A percentile compares a stretch with the other conserved stretches of the same genome.
Evolutionary conservation across 1,284 basidiomycete genomes (phyloP).

Genomic region (Leccinum proximum): DNA sequence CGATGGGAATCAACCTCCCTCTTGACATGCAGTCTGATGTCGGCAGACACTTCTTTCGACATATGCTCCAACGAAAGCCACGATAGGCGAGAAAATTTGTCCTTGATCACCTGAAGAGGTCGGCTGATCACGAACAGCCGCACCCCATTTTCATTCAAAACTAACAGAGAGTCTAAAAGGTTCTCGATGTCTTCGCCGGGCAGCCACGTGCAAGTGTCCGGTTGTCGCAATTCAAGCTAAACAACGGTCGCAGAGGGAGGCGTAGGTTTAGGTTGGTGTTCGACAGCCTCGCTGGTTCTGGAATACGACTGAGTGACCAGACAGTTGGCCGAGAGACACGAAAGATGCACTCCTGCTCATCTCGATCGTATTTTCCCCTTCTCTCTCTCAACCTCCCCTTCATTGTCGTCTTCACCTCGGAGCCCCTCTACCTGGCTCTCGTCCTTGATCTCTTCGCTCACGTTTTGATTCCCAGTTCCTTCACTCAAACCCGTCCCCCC

Average conservation of each 20-base stretch:
- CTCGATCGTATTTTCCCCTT: constrained; percentile 69
- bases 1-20: too few relatives aligned
- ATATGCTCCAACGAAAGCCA: too few relatives aligned
- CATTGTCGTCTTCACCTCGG: constrained; percentile 61
- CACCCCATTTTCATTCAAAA: too few relatives aligned
- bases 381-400: constrained; percentile 44
- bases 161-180: too few relatives aligned
- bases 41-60: too few relatives aligned
- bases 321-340: not conserved
- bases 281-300: constrained; percentile 11
- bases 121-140: too few relatives aligned
- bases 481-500: constrained; percentile 88
- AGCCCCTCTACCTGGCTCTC: constrained; percentile 97
- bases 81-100: too few relatives aligned
- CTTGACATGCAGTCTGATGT: too few relatives aligned
- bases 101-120: too few relatives aligned
- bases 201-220: too few relatives aligned
- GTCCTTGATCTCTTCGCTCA: constrained; percentile 92
- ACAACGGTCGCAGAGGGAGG: constrained; percentile 13
- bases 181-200: too few relatives aligned
- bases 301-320: not conserved
- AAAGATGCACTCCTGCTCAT: constrained; percentile 46
- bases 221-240: not conserved
- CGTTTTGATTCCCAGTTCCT: constrained; percentile 82
- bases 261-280: constrained; percentile 9